Percentiles rank a stretch among this genome's conserved stretches.
Conservation (phyloP, 306 rosid species). For the Cicer yamashitae region DNA sequence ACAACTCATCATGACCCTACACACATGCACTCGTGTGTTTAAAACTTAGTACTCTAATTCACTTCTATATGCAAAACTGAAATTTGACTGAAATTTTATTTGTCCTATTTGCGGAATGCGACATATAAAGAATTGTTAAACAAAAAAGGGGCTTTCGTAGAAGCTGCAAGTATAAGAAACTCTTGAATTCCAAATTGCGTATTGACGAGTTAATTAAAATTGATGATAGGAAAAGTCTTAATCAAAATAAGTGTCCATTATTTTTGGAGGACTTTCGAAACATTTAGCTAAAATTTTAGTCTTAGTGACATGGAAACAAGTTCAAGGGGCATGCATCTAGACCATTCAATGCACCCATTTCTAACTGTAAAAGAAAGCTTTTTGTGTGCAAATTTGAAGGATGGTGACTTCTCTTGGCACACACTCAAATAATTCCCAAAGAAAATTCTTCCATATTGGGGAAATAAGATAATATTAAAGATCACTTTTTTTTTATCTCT, state of each 20-base stretch:
- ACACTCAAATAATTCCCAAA: constrained; percentile 14
- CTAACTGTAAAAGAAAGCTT: constrained; percentile 42
- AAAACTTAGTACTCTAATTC: too few species aligned
- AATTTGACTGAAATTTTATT: not conserved
- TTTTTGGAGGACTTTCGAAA: constrained; percentile 68
- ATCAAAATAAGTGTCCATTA: constrained; percentile 58
- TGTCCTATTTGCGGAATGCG: constrained; percentile 32
- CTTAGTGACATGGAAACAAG: constrained; percentile 53
- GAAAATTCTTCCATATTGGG: constrained; percentile 39
- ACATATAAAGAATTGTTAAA: constrained; percentile 18
- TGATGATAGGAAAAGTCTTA: constrained; percentile 37
- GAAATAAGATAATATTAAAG: constrained; percentile 33
- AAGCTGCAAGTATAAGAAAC: constrained; percentile 50
- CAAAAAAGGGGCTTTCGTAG: constrained; percentile 53
- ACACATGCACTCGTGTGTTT: too few species aligned
- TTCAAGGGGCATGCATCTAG: constrained; percentile 74
- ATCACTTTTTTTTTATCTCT: constrained; percentile 42
- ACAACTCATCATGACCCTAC: too few species aligned
- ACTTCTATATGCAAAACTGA: not conserved
- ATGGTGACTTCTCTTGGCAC: constrained; percentile 40
- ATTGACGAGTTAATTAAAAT: not conserved
- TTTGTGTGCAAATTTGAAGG: constrained; percentile 26
- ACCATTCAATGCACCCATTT: constrained; percentile 63
- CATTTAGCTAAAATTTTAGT: constrained; percentile 48
- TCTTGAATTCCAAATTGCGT: constrained; percentile 48